These are phyloP conservation scores for Aspergillus costaricaensis DNA, from an alignment of 2,329 filamentous ascomycete species.

Conservation along the genomic window DNA sequence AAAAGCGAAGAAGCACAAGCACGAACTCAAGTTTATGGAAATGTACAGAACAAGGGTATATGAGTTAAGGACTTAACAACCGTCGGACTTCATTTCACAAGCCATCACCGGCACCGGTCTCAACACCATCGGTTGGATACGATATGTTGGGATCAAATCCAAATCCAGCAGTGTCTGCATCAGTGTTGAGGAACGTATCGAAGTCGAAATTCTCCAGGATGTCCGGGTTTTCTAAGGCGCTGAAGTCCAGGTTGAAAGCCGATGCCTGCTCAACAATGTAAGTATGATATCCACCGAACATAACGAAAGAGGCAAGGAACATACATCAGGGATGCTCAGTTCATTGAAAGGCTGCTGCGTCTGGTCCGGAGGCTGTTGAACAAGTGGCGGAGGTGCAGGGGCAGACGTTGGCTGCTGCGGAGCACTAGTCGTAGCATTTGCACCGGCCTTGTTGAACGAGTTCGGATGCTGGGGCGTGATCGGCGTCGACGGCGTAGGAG, in stretches of 20 bases:
- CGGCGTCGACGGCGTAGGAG: constrained; percentile 52
- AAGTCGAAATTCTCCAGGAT: constrained; percentile 63
- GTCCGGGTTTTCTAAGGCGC: constrained; percentile 48
- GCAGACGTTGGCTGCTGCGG: constrained; percentile 39
- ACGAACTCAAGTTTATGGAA: constrained; percentile 27
- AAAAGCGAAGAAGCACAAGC: constrained; percentile 10
- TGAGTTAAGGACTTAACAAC: constrained; percentile 37
- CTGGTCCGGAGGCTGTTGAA: constrained; percentile 39
- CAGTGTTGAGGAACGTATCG: constrained; percentile 65
- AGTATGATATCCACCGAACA: constrained; percentile 13
- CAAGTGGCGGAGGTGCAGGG: constrained; percentile 38
- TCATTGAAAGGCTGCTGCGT: constrained; percentile 36
- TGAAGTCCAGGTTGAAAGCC: constrained; percentile 47
- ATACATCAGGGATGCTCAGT: constrained; percentile 42
- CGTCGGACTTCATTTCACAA: constrained; percentile 38
- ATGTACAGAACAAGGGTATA: constrained; percentile 46
- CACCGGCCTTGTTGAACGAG: constrained; percentile 46
- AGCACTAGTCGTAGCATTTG: constrained; percentile 36
- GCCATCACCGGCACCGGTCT: constrained; percentile 43
- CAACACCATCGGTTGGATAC: constrained; percentile 45
- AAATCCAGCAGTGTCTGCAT: constrained; percentile 45
- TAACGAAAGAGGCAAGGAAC: constrained; percentile 16
- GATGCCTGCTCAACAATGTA: constrained; percentile 27
- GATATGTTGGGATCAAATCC: constrained; percentile 45
- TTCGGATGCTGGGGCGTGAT: constrained; percentile 50